Base-by-base conservation (phyloP, 352 stramenopile species). In the Phytophthora megakarya region DNA sequence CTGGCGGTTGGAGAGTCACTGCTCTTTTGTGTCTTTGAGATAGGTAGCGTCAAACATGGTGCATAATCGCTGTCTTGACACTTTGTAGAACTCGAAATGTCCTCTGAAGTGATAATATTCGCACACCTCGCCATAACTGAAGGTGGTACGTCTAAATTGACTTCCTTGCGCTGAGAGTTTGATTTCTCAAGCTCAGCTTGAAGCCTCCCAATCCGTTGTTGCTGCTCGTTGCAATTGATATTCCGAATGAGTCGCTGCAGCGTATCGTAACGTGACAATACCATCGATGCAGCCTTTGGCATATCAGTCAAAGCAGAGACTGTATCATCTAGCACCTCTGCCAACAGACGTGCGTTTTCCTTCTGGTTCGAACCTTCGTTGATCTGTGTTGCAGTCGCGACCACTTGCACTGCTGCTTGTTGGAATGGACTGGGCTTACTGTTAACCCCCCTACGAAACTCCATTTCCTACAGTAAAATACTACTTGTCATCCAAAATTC, bases 131-230 rank as follows among this genome's bases (percentile, higher is more conserved):
- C 6, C 15, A 53, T 1, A 15, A 39, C 16, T 12, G 28, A 19
- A 21, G 30, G 32, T 23, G 22, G 11, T 35, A 35, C 5, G 21
- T 60, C 28, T 25, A 59, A 39, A 28, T 55, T 40, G 42, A 28
- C 39, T 3, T 71, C 61, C 28, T 42, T 35, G 18, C 62, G 70
- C 49, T 48, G 66, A 32, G 62, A 56, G 18, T 66, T 63, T 21
- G 67, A 56, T 33, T 75, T 72, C 18, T 63, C 39, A 3, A 84
- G 61, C 19, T 84, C 70, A 18, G 22, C 55, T 51, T 80, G 63
- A 12, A 80, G 58, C 33, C 40, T 65, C 23, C 74, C 73, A n/a
- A 84, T 61, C 15, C 67, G 73, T 21, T 65, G 67, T 57, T 76
- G 67, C 32, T 84, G 75, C 30, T 76, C 63, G 12, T 51, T 60